phyloP scores from a whole-genome alignment of 768 basidiomycete genomes.

The Krasilnikovozyma curviuscula region DNA sequence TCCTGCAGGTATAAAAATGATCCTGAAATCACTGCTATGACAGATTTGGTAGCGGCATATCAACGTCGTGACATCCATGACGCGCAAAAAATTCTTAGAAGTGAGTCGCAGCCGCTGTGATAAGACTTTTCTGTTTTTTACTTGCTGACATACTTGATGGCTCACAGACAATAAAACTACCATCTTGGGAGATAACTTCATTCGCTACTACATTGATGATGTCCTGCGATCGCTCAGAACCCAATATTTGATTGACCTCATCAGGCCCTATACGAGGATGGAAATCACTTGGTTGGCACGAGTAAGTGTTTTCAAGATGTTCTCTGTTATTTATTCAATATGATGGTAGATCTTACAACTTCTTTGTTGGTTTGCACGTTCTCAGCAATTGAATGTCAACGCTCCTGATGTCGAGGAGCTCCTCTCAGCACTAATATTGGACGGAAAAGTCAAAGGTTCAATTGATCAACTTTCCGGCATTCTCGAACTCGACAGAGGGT shows the following conservation, averaged over 20 bases:
- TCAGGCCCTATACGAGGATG: slow-evolving; percentile 89
- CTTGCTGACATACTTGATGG: background rate
- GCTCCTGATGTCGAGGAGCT: slow-evolving; percentile 82
- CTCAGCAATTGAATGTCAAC: slow-evolving; percentile 85
- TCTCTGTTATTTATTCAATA: background rate
- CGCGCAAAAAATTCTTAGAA: slow-evolving; percentile 88
- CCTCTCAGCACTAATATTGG: slow-evolving; percentile 77
- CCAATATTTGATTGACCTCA: slow-evolving; percentile 90
- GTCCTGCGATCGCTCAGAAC: slow-evolving; percentile 82
- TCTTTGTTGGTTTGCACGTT: background rate
- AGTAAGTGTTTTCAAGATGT: slow-evolving; percentile 31
- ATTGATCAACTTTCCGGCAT: slow-evolving; percentile 94
- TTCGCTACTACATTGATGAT: slow-evolving; percentile 87
- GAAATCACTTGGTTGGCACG: slow-evolving; percentile 85
- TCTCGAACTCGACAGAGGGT: slow-evolving; percentile 68
- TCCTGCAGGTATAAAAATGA: slow-evolving; percentile 67
- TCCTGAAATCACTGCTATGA: slow-evolving; percentile 95
- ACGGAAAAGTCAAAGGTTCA: slow-evolving; percentile 88
- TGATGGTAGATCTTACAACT: background rate
- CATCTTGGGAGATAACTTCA: slow-evolving; percentile 91
- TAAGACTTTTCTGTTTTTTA: background rate
- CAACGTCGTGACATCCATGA: slow-evolving; percentile 87
- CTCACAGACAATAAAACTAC: slow-evolving; percentile 68
- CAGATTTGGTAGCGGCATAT: slow-evolving; percentile 87
- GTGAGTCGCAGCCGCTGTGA: slow-evolving; percentile 28